A percentile compares a stretch with the other conserved stretches of the same genome.
Conservation (phyloP, 148 eudicot species). For the Linanthus parryae region DNA sequence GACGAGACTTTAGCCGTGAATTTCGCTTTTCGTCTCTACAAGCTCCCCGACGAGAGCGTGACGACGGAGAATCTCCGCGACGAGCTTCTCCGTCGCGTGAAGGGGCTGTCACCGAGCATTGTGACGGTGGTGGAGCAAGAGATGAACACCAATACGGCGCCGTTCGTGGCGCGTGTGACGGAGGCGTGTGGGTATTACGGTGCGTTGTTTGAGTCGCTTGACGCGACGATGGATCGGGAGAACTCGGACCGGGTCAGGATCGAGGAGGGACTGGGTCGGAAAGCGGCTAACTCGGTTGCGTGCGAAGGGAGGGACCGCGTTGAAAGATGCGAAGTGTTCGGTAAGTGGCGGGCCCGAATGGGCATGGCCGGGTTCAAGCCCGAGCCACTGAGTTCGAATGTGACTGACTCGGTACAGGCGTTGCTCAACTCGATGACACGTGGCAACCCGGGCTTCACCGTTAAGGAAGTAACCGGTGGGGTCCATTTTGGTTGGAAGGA, state of each 20-base stretch:
- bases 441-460: constrained; percentile 60
- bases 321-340: constrained; percentile 83
- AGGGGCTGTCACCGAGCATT: constrained; percentile 48
- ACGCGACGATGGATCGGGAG: constrained; percentile 33
- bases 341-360: constrained; percentile 93
- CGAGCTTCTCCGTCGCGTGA: constrained; percentile 72
- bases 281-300: constrained; percentile 54
- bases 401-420: constrained; percentile 48
- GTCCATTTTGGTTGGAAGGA: constrained; percentile 81
- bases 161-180: constrained; percentile 55
- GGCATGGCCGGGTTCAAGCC: constrained; percentile 72
- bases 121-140: constrained; percentile 87
- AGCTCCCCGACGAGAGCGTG: constrained; percentile 84
- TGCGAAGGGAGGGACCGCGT: constrained; percentile 84
- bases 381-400: constrained; percentile 28
- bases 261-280: constrained; percentile 77
- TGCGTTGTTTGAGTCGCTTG: constrained; percentile 66
- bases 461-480: constrained; percentile 55
- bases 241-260: constrained; percentile 40
- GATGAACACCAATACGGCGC: constrained; percentile 69
- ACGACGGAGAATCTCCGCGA: constrained; percentile 82
- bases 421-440: constrained; percentile 24
- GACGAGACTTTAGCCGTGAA: constrained; percentile 64
- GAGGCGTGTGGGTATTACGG: constrained; percentile 55
- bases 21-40: constrained; percentile 51